Evolutionary conservation across 2,329 filamentous ascomycete species (phyloP), one percentile per base, ranked within the genome.

Genomic region (Colletotrichum nymphaeae): DNA sequence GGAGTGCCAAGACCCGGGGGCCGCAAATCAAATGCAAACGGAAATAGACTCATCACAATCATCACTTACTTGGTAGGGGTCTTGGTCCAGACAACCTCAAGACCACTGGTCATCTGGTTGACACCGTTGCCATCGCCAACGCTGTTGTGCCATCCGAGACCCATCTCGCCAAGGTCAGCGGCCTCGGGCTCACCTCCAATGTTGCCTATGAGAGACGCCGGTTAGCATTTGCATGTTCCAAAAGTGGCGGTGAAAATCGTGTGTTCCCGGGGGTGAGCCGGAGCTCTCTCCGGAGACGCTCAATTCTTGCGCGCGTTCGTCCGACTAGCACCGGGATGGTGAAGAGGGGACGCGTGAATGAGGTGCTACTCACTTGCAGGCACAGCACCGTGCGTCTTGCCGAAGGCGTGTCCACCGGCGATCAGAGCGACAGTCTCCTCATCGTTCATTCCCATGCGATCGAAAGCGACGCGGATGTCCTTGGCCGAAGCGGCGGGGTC

Each of bases 401-500:
- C 93, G 77, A 95, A 94, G 30, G 90, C 88, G 86, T 95, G 93
- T 52, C 93, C 93, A 79, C 93, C 93, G 52, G 92, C 92, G 80
- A 95, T 95, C 58, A 95, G 85, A 16, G 93, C 93, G 67, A 94
- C 93, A 0, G 93, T 95, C 86, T 95, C 93, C 83, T 94, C 91
- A 80, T 95, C 93, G 80, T 94, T 91, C 93, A 95, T 95, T 74
- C 91, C 93, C 93, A 95, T 95, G 81, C 93, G 93, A 75, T 87
- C 87, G 77, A 95, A 95, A 22, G 93, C 94, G 72, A 86, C 88
- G 75, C 93, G 92, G 79, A 95, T 95, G 78, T 95, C 93, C 70
- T 87, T 83, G 55, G 90, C 93, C 1, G 93, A 88, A 16, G 92
- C 91, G 53, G 92, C 82, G 24, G 93, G 91, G 79, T 95, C 93